Evolutionary conservation across 2,329 filamentous ascomycete genomes (phyloP).

Genomic region (Chalara sp.): DNA sequence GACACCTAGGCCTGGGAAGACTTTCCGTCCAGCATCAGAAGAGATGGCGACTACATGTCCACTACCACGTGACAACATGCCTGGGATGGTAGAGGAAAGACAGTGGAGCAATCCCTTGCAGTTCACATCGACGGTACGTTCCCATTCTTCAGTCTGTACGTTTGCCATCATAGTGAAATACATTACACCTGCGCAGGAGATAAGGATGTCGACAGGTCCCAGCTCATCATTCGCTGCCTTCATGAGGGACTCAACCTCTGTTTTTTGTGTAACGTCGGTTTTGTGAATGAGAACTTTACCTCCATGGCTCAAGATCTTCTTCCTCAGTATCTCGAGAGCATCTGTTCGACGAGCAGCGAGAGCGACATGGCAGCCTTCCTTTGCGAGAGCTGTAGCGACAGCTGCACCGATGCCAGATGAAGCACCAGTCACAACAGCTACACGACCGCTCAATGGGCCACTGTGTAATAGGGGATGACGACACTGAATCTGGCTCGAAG

Average conservation of each 20-base stretch:
- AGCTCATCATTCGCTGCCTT: slow-evolving; percentile 51
- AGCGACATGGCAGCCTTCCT: slow-evolving; percentile 65
- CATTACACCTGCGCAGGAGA: slow-evolving; percentile 78
- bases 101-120: slow-evolving; percentile 77
- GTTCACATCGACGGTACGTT: slow-evolving; percentile 77
- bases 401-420: slow-evolving; percentile 76
- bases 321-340: slow-evolving; percentile 61
- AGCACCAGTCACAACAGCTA: slow-evolving; percentile 72
- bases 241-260: slow-evolving; percentile 62
- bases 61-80: slow-evolving; percentile 61
- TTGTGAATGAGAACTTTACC: slow-evolving; percentile 61
- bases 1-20: slow-evolving; percentile 74
- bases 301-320: slow-evolving; percentile 47
- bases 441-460: slow-evolving; percentile 59
- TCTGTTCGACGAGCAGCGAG: slow-evolving; percentile 66
- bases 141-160: slow-evolving; percentile 66
- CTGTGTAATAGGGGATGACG: slow-evolving; percentile 21
- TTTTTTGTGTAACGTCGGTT: slow-evolving; percentile 65
- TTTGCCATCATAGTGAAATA: slow-evolving; percentile 87
- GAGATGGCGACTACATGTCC: slow-evolving; percentile 78
- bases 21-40: slow-evolving; percentile 74
- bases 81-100: slow-evolving; percentile 61
- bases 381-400: slow-evolving; percentile 60
- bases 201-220: slow-evolving; percentile 70
- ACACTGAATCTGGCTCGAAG: slow-evolving; percentile 37